Evolutionary conservation across 164 flowering plant genomes (phyloP), one percentile per base, ranked within the genome.

Genomic region (Nymphaea colorata): DNA sequence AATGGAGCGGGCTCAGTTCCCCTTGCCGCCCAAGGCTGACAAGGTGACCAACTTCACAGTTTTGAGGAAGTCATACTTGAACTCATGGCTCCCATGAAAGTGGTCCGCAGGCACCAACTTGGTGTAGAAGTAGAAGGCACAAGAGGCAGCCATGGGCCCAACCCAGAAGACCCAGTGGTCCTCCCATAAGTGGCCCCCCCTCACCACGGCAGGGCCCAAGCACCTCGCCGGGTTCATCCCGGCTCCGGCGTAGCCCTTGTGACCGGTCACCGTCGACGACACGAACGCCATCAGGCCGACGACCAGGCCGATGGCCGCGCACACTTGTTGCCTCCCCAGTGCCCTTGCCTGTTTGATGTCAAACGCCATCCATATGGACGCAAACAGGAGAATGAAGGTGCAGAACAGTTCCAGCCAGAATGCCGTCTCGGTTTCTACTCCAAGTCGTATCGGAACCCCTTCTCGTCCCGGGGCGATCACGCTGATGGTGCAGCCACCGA

Each of bases 171-270:
- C 80, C 88, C 88, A 85, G 51, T 84, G 93, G 2, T 78, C 81
- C 59, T 73, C 41, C 89, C 88, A 85, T 0, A 87, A 73, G 69
- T 84, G 85, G 6, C 88, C 89, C 0, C 90, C 90, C 69, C 89
- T 75, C 4, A 85, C 77, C 8, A 85, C 15, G 6, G 90, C 88
- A 2, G 93, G 85, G 64, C 93, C 93, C 17, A 87, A 43, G 70
- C 90, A 87, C 73, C 88, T 79, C 0, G 93, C 88, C 3, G 93
- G 90, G 69, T 87, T 87, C 78, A 87, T 73, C 68, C 87, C 87
- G 2, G 68, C 87, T 4, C 93, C 93, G 6, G 78, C 77, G 64
- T 85, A 85, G 4, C 89, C 89, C 68, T 75, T 82, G 55, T 66
- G 71, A 1, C 73, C 64, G 0, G 85, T 84, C n/a, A 85, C 80